phyloP scores from a whole-genome alignment of 208 protist genomes.

The Leishmania turanica region DNA sequence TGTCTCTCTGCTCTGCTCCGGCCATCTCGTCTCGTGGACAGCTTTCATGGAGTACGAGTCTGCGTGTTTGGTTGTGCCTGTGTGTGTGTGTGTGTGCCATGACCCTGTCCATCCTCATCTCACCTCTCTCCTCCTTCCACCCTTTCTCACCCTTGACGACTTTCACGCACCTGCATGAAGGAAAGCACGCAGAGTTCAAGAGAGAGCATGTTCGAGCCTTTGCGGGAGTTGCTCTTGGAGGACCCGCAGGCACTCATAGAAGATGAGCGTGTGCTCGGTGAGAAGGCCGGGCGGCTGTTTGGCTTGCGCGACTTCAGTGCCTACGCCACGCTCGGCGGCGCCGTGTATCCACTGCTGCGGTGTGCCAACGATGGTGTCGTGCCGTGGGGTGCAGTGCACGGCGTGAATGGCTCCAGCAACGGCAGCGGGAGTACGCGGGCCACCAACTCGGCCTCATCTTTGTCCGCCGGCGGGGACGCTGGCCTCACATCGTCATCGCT shows the following conservation, averaged over 20 bases:
- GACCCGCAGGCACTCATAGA: constrained; percentile 37
- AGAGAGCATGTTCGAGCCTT: constrained; percentile 64
- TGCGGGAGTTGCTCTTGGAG: constrained; percentile 56
- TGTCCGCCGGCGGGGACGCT: background rate
- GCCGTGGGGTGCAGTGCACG: constrained; percentile 7
- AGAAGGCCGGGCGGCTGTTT: constrained; percentile 64
- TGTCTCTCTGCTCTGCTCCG: background rate
- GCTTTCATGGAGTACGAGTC: background rate
- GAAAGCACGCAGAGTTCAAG: background rate
- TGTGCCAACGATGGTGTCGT: constrained; percentile 57
- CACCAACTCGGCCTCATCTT: background rate
- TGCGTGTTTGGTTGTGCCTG: background rate
- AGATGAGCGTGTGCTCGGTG: constrained; percentile 58
- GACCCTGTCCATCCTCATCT: background rate
- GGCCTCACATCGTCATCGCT: constrained; percentile 7
- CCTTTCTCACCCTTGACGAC: background rate
- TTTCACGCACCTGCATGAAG: background rate
- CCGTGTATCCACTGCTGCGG: constrained; percentile 43
- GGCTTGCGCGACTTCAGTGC: constrained; percentile 36
- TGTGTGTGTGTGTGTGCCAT: background rate
- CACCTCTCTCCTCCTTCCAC: background rate
- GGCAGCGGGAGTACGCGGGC: background rate
- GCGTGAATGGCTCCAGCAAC: background rate
- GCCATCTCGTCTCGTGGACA: background rate
- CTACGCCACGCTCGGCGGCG: constrained; percentile 61